A percentile compares a stretch with the other conserved stretches of the same genome.
Conservation (phyloP, 2,329 filamentous ascomycete species). For the Rutstroemia sp. region DNA sequence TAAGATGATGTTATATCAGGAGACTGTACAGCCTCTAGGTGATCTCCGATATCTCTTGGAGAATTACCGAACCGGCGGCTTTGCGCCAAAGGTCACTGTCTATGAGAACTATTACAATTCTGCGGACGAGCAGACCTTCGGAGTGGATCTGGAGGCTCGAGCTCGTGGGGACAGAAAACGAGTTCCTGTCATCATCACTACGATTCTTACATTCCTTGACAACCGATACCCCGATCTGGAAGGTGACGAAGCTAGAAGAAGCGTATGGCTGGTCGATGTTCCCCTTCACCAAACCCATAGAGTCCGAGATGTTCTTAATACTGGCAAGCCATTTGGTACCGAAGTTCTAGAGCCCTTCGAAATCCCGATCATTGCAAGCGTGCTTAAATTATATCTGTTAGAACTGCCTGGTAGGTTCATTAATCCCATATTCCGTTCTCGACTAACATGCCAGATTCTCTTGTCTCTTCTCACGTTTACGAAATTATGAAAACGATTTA, state of each 20-base stretch:
- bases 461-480: slow-evolving; percentile 96
- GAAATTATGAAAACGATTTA: slow-evolving; percentile 99
- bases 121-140: slow-evolving; percentile 95
- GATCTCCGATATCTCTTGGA: slow-evolving; percentile 92
- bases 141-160: slow-evolving; percentile 92
- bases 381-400: slow-evolving; percentile 88
- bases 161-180: slow-evolving; percentile 92
- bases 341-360: slow-evolving; percentile 83
- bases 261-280: slow-evolving; percentile 91
- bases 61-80: slow-evolving; percentile 92
- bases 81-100: slow-evolving; percentile 79
- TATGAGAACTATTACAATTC: slow-evolving; percentile 99
- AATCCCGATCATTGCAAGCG: slow-evolving; percentile 85
- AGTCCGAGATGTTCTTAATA: slow-evolving; percentile 75
- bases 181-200: slow-evolving; percentile 86
- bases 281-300: slow-evolving; percentile 79
- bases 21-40: slow-evolving; percentile 89
- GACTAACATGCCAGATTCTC: slow-evolving; percentile 60
- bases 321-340: slow-evolving; percentile 69
- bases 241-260: slow-evolving; percentile 85
- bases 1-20: slow-evolving; percentile 98
- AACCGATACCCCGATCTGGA: slow-evolving; percentile 96
- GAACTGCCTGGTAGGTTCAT: slow-evolving; percentile 76
- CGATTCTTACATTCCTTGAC: slow-evolving; percentile 89
- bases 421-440: neutral